A percentile compares a stretch with the other conserved stretches of the same genome.
Evolutionary conservation across 2,329 filamentous ascomycete genomes (phyloP).

Genomic region (Colletotrichum sp.): DNA sequence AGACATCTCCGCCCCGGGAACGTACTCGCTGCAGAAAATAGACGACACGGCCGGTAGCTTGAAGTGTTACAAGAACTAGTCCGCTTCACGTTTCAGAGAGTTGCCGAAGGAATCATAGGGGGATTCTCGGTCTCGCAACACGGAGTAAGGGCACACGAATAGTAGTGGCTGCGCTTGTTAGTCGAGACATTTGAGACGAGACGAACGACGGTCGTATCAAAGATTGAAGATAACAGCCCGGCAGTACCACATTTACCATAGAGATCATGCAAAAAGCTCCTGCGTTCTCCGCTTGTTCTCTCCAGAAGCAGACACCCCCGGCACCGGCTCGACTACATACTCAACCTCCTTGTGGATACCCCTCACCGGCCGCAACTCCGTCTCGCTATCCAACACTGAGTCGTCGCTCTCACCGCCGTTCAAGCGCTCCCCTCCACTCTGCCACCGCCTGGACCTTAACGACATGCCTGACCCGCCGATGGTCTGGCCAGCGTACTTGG

Average conservation of each 20-base stretch:
- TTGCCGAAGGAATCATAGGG: too few species aligned
- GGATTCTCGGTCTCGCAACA: too few species aligned
- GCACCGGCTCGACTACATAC: not conserved
- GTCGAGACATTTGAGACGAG: not conserved
- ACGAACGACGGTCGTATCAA: not conserved
- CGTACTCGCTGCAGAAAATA: too few species aligned
- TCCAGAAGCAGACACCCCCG: not conserved
- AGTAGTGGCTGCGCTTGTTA: too few species aligned
- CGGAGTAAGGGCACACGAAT: too few species aligned
- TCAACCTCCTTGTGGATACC: not conserved
- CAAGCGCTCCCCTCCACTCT: not conserved
- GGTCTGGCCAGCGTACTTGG: not conserved
- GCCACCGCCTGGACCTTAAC: not conserved
- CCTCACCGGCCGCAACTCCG: not conserved
- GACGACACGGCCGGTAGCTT: too few species aligned
- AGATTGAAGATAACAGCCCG: not conserved
- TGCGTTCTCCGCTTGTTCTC: not conserved
- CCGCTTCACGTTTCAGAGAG: too few species aligned
- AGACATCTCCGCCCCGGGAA: too few species aligned
- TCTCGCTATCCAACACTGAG: conserved; percentile 1
- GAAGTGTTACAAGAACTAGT: too few species aligned
- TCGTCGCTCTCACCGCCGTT: not conserved
- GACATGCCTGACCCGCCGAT: not conserved
- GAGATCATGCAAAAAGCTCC: not conserved
- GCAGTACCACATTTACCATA: not conserved